Percentiles rank a stretch among this genome's conserved stretches.
Conservation (phyloP, 1,284 basidiomycete genomes). For the Boletus semigastroideus region DNA sequence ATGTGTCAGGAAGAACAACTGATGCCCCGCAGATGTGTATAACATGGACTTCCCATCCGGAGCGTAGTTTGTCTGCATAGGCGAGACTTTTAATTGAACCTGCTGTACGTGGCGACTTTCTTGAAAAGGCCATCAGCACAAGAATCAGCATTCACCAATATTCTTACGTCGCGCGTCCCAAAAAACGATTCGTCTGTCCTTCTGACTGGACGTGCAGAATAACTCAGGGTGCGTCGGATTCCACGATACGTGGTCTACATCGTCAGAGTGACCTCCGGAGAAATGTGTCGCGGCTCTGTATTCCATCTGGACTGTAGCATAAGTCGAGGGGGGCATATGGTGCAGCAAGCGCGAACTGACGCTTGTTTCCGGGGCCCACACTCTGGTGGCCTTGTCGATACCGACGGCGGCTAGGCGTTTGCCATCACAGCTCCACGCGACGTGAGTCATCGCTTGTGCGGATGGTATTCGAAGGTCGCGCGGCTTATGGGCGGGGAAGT, state of each 20-base stretch:
- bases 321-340: background rate
- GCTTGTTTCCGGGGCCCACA: slow-evolving; percentile 75
- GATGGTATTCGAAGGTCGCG: slow-evolving; percentile 68
- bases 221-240: slow-evolving; percentile 79
- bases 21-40: slow-evolving; percentile 58
- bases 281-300: slow-evolving; percentile 59
- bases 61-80: slow-evolving; percentile 64
- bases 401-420: slow-evolving; percentile 75
- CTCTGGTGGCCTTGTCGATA: slow-evolving; percentile 70
- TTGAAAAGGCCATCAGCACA: slow-evolving; percentile 31
- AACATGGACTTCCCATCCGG: slow-evolving; percentile 67
- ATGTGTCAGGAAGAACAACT: slow-evolving; percentile 56
- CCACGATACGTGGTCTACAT: slow-evolving; percentile 76
- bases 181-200: slow-evolving; percentile 70
- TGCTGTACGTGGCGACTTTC: slow-evolving; percentile 68
- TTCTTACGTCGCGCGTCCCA: slow-evolving; percentile 76
- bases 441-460: slow-evolving; percentile 64
- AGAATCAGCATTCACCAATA: background rate
- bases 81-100: slow-evolving; percentile 52
- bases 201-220: slow-evolving; percentile 74
- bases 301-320: slow-evolving; percentile 53
- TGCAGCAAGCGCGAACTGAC: slow-evolving; percentile 40
- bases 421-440: slow-evolving; percentile 81
- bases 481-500: slow-evolving; percentile 74
- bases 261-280: slow-evolving; percentile 68